Conservation (phyloP, 2,329 filamentous ascomycete species). For the Microdochium bolleyi region DNA sequence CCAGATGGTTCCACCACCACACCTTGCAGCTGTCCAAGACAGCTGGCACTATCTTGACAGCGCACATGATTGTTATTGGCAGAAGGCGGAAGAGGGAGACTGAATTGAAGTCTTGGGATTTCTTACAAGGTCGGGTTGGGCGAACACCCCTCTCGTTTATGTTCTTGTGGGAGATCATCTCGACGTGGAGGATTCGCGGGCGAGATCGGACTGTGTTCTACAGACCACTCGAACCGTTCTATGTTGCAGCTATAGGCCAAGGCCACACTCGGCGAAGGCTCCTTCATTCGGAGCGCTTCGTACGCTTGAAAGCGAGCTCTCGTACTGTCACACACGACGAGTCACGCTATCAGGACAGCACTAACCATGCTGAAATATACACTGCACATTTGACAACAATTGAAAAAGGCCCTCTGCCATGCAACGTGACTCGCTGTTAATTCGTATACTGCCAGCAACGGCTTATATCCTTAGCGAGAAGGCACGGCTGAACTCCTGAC, state of each 20-base stretch:
- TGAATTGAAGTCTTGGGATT: background rate
- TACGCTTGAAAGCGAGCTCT: background rate
- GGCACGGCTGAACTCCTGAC: too few species aligned
- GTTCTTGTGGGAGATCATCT: background rate
- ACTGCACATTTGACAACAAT: background rate
- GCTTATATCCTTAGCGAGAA: too few species aligned
- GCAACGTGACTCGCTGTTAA: too few species aligned
- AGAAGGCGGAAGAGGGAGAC: background rate
- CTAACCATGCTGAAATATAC: background rate
- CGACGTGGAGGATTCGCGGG: background rate
- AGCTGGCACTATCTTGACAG: background rate
- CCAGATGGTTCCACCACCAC: background rate
- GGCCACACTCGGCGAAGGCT: background rate
- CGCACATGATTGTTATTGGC: background rate
- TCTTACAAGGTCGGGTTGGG: too few species aligned
- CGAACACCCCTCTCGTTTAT: too few species aligned
- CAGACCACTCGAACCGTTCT: background rate
- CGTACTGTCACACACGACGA: background rate
- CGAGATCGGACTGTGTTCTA: background rate
- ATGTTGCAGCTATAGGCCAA: background rate
- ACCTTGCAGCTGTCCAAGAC: background rate
- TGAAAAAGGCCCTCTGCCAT: background rate
- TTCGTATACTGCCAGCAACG: too few species aligned
- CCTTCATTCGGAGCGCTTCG: background rate
- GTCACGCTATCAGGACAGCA: background rate